These are phyloP conservation scores for Aspergillus sp. DNA, from an alignment of 2,329 filamentous ascomycete species.

Conservation along the genomic window DNA sequence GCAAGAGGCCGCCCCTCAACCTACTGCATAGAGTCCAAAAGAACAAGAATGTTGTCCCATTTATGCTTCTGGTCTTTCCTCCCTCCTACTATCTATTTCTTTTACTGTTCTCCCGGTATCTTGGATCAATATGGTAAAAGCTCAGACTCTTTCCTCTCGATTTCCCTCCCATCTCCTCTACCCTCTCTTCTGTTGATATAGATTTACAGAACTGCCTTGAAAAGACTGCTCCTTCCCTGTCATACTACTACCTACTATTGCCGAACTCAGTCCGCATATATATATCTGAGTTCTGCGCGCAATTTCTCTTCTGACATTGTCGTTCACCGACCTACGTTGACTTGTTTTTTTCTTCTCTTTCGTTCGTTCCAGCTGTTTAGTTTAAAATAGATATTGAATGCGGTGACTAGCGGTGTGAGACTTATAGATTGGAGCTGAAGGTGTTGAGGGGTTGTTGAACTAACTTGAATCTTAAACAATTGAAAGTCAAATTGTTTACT, in stretches of 20 bases:
- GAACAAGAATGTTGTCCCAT: background rate
- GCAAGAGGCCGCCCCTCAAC: constrained; percentile 24
- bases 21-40: constrained; percentile 28
- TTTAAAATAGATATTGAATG: constrained; percentile 17
- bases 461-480: constrained; percentile 9
- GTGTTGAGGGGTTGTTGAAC: constrained; percentile 7
- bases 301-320: background rate
- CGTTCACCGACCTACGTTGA: background rate
- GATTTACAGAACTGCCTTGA: constrained; percentile 6
- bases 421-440: constrained; percentile 16
- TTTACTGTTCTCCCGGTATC: constrained; percentile 12
- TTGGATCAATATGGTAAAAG: constrained; percentile 23
- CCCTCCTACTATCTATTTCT: constrained; percentile 5
- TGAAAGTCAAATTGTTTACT: background rate
- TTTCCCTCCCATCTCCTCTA: constrained; percentile 5
- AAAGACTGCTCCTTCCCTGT: constrained; percentile 4
- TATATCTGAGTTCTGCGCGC: background rate
- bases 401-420: constrained; percentile 15
- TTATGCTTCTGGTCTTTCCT: constrained; percentile 2
- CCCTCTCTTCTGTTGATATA: constrained; percentile 12
- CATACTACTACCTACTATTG: constrained; percentile 5
- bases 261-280: background rate
- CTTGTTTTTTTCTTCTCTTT: constrained; percentile 9
- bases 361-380: background rate
- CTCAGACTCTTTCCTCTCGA: constrained; percentile 10